A percentile compares a stretch with the other conserved stretches of the same genome.
Evolutionary conservation across 495 filamentous ascomycete genomes (phyloP).

Genomic region (Geoglossum glabrum): DNA sequence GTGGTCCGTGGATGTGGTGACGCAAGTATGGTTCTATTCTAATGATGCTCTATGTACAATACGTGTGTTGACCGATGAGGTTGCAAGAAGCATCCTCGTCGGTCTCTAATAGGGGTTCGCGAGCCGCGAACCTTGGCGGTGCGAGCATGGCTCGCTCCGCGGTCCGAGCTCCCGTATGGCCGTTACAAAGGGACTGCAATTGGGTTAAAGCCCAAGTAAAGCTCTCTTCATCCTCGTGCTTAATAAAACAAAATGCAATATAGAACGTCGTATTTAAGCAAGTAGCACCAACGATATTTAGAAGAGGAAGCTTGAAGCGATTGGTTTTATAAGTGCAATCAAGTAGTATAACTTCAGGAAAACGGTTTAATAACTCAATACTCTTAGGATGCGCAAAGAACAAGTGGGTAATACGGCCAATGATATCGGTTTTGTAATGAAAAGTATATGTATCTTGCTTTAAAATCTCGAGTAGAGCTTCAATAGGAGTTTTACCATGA

Average conservation of each 20-base stretch:
- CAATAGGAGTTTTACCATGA: background rate
- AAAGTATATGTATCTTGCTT: background rate
- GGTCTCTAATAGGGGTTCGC: too few relatives aligned
- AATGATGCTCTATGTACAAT: too few relatives aligned
- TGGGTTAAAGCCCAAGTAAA: background rate
- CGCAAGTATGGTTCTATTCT: too few relatives aligned
- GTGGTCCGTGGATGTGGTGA: too few relatives aligned
- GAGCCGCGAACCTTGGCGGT: too few relatives aligned
- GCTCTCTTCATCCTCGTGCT: background rate
- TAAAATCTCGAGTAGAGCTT: background rate
- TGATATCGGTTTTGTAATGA: background rate
- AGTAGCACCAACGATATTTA: conserved; percentile 7
- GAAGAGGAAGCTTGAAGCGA: conserved; percentile 9
- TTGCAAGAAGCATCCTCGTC: too few relatives aligned
- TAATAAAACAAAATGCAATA: conserved; percentile 4
- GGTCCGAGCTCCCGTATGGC: too few relatives aligned
- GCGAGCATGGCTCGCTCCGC: too few relatives aligned
- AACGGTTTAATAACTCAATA: background rate
- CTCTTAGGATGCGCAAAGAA: background rate
- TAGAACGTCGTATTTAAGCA: conserved; percentile 7
- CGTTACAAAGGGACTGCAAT: background rate
- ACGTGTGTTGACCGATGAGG: too few relatives aligned
- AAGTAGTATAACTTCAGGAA: conserved; percentile 6
- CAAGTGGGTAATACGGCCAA: background rate
- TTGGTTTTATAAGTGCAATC: conserved; percentile 11